Evolutionary conservation across 2,329 filamentous ascomycete genomes (phyloP), one percentile per base, ranked within the genome.

Genomic region (Davidsoniella neocaledoniae): DNA sequence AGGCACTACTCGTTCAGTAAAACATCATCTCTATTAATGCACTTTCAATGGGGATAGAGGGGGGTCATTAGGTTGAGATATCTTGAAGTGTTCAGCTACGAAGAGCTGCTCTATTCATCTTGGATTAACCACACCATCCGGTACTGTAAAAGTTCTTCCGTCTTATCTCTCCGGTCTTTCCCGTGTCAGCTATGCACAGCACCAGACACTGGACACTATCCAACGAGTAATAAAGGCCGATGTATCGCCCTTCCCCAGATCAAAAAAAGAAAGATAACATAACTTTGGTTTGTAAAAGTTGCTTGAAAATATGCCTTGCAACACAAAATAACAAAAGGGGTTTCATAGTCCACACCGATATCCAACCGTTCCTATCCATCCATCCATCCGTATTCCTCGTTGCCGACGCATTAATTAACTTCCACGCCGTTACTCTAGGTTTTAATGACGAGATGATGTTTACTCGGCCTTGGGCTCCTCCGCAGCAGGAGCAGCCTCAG

Each of bases 391-490:
- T 46, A 38, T 51, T n/a, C 29, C 29, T n/a, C 43, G 49, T 41
- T 37, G 36, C 45, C 10, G 62, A 66, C 7, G 47, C 43, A 46
- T 53, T 38, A 54, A 54, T 54, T 54, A 51, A 47, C 43, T 53
- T 50, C 50, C 51, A 59, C 59, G 58, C 59, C 59, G 59, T 56
- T 61, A 59, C 58, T 58, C 62, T 62, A 52, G 60, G 60, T 54
- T 59, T 47, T 58, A 60, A 59, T 64, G 64, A 62, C 64, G 63
- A 62, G 61, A 63, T 62, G 39, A 42, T 54, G 54, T 67, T 72
- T 77, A 79, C 70, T 78, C 75, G 59, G 71, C 69, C 79, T 86
- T 87, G 60, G 76, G 67, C 73, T 86, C 85, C 65, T 79, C 75
- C 50, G 69, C 61, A 53, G 71, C 58, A 52, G 69, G 65, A 54